Evolutionary conservation across 768 basidiomycete species (phyloP).

Genomic region (Pisolithus tinctorius): DNA sequence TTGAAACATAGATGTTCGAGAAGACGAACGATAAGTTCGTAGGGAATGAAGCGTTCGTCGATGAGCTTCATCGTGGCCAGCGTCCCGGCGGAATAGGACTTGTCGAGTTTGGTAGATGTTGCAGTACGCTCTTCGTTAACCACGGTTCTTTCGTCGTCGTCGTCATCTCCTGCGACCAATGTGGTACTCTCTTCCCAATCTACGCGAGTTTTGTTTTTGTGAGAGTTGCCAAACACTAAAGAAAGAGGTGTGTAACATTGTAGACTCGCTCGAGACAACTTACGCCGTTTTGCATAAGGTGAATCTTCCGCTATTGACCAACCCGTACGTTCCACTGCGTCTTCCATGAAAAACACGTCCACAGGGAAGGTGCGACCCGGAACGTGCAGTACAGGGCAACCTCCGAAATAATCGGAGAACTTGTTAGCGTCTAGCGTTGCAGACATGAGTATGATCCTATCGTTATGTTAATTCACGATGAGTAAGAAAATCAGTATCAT

Average conservation of each 20-base stretch:
- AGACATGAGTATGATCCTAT: conserved; percentile 90
- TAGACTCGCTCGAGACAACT: conserved; percentile 17
- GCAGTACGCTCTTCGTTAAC: neutral
- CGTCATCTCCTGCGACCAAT: conserved; percentile 48
- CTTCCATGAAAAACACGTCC: conserved; percentile 78
- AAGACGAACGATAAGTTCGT: conserved; percentile 80
- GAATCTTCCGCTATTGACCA: conserved; percentile 80
- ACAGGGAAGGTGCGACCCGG: conserved; percentile 96
- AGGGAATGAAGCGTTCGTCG: conserved; percentile 85
- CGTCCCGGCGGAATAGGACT: conserved; percentile 74
- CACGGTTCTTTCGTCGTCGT: conserved; percentile 49
- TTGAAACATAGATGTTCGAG: conserved; percentile 81
- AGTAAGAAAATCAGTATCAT: neutral
- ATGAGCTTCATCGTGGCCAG: conserved; percentile 74
- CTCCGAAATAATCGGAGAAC: conserved; percentile 83
- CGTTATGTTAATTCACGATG: conserved; percentile 2
- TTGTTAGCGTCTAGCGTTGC: conserved; percentile 92
- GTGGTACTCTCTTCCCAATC: conserved; percentile 80
- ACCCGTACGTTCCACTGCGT: conserved; percentile 74
- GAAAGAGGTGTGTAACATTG: neutral
- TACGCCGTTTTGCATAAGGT: conserved; percentile 70
- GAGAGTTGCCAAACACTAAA: conserved; percentile 57
- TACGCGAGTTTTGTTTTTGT: conserved; percentile 49
- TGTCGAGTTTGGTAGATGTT: conserved; percentile 53
- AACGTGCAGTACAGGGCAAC: conserved; percentile 76